Evolutionary conservation across 495 filamentous ascomycete species (phyloP).

Genomic region (Penicillium canescens): DNA sequence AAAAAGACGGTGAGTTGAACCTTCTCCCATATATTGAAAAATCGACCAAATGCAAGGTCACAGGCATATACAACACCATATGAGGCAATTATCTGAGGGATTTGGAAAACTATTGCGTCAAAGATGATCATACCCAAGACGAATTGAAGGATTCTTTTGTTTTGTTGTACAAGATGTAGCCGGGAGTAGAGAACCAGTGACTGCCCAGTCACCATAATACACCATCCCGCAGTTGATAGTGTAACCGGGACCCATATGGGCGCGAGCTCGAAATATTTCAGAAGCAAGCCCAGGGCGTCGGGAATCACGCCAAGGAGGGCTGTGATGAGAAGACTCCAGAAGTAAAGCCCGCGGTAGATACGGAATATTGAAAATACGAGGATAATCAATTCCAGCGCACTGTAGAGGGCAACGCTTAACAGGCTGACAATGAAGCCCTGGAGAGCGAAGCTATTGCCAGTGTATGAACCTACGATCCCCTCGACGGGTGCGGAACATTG

Average conservation of each 20-base stretch:
- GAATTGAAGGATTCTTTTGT: slow-evolving; percentile 33
- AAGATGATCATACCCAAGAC: slow-evolving; percentile 54
- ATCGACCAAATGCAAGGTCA: slow-evolving; percentile 21
- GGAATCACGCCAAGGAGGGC: slow-evolving; percentile 48
- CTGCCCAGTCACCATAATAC: slow-evolving; percentile 57
- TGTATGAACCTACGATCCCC: slow-evolving; percentile 24
- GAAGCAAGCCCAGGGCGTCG: slow-evolving; percentile 51
- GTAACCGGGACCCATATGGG: slow-evolving; percentile 31
- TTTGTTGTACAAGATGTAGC: slow-evolving; percentile 52
- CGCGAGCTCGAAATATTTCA: slow-evolving; percentile 49
- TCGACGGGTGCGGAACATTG: slow-evolving; percentile 19
- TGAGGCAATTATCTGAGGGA: slow-evolving; percentile 45
- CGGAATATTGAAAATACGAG: slow-evolving; percentile 45
- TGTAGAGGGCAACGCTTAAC: slow-evolving; percentile 15
- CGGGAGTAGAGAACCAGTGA: slow-evolving; percentile 61
- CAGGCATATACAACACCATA: slow-evolving; percentile 33
- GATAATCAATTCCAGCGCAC: slow-evolving; percentile 36
- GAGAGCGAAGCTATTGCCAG: slow-evolving; percentile 23
- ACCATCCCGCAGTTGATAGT: slow-evolving; percentile 50
- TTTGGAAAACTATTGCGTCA: slow-evolving; percentile 46
- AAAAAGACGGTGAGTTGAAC: slow-evolving; percentile 42
- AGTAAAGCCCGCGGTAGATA: slow-evolving; percentile 19
- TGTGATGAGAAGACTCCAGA: slow-evolving; percentile 29
- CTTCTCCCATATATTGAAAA: slow-evolving; percentile 38
- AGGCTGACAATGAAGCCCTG: slow-evolving; percentile 18